phyloP scores from a whole-genome alignment of 768 basidiomycete genomes.

The Pleurotus tuoliensis region DNA sequence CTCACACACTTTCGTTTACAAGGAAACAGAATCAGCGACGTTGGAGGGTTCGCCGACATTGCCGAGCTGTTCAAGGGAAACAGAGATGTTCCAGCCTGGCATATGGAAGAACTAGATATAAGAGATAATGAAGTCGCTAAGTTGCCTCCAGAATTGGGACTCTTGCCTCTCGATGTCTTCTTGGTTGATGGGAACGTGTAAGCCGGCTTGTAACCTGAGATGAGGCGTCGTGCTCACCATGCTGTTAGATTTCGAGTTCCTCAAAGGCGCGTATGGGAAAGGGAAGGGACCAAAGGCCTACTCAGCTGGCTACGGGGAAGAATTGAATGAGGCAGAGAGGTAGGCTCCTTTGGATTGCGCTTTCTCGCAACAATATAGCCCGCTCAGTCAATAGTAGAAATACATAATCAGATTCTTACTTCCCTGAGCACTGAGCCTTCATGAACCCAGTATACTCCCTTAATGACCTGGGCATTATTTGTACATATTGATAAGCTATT shows the following conservation, averaged over 20 bases:
- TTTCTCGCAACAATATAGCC: too few relatives aligned
- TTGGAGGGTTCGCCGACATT: slow-evolving; percentile 59
- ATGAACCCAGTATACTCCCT: too few relatives aligned
- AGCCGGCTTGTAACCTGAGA: slow-evolving; percentile 25
- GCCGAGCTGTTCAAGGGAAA: slow-evolving; percentile 67
- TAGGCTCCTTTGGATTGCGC: too few relatives aligned
- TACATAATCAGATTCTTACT: too few relatives aligned
- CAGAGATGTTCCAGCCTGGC: slow-evolving; percentile 62
- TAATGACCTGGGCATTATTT: not conserved
- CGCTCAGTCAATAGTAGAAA: too few relatives aligned
- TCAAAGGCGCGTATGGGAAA: slow-evolving; percentile 77
- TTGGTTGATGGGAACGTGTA: slow-evolving; percentile 83
- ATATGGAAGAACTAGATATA: slow-evolving; percentile 77
- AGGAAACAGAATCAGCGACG: slow-evolving; percentile 60
- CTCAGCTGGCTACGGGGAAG: slow-evolving; percentile 76
- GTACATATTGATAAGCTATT: not conserved
- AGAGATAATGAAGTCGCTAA: slow-evolving; percentile 77
- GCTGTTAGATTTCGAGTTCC: slow-evolving; percentile 71
- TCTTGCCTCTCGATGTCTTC: slow-evolving; percentile 76
- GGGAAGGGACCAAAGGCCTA: slow-evolving; percentile 80
- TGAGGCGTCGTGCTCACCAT: not conserved
- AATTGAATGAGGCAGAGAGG: slow-evolving; percentile 41
- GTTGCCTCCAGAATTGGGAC: slow-evolving; percentile 65
- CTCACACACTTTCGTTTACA: slow-evolving; percentile 62
- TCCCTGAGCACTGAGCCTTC: too few relatives aligned